Evolutionary conservation across 2,329 filamentous ascomycete genomes (phyloP), one percentile per base, ranked within the genome.

Genomic region (Penicillium hordei): DNA sequence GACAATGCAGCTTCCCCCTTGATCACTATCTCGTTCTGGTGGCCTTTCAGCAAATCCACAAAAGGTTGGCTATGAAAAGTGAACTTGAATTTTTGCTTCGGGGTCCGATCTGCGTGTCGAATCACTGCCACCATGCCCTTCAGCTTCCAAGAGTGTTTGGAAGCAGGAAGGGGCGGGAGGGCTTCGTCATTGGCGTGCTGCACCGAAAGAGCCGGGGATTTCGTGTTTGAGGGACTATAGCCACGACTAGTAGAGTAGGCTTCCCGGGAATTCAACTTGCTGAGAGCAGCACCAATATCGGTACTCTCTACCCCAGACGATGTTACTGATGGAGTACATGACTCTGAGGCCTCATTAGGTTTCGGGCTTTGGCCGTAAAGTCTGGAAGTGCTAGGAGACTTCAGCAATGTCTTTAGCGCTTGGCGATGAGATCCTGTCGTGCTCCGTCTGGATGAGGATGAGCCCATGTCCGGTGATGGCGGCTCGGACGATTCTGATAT

Each of bases 71-170:
- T 96, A 71, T 99, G 94, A 68, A 99, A 97, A 0, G 94, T 99
- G 69, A 97, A 99, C 73, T 99, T 99, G 82, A 97, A 97, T 73
- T 99, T 99, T 70, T 99, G 94, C 77, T 99, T 99, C 2, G 94
- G 94, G 1, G 94, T 99, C 56, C 94, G 89, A 77, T 99, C 94
- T 3, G 95, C 95, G 75, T 99, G 94, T 29, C 94, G 87, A 64
- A 99, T 92, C 17, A 99, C 94, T 2, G 93, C 93, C 0, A 99
- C 93, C 77, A 99, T 93, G 13, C 94, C 94, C 77, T 99, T 99
- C 52, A 99, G 81, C 74, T 96, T 97, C 94, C 94, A 99, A 12
- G 94, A 91, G 70, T 96, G 92, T 68, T 97, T 97, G 0, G 86
- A 86, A 2, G 89, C 88, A 44, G 87, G 86, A 10, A 85, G 82